These are phyloP conservation scores for Flaveria sonorensis DNA, from an alignment of 129 eudicot genomes.

Conservation along the genomic window DNA sequence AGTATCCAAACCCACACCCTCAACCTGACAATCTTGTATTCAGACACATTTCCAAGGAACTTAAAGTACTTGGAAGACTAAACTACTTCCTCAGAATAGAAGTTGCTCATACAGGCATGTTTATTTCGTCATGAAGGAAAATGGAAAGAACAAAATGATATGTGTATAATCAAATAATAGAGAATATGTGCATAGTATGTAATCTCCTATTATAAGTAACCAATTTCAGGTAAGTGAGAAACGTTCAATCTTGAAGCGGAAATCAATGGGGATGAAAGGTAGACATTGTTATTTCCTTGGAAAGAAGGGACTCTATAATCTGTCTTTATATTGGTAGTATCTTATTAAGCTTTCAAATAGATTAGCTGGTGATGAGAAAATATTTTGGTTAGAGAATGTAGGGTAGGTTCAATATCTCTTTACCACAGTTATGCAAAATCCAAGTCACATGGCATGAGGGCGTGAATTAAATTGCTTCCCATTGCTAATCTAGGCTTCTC, in stretches of 20 bases:
- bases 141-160: not conserved
- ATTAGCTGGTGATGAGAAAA: not conserved
- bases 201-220: not conserved
- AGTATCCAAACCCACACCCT: not conserved
- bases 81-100: not conserved
- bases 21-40: not conserved
- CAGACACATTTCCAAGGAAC: not conserved
- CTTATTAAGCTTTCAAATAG: not conserved
- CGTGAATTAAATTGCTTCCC: not conserved
- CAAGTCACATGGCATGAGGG: not conserved
- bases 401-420: not conserved
- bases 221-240: not conserved
- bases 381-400: not conserved
- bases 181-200: not conserved
- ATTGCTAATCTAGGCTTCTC: not conserved
- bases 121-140: conserved; percentile 1
- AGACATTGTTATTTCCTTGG: too few species aligned
- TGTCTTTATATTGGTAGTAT: not conserved
- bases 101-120: not conserved
- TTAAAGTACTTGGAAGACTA: not conserved
- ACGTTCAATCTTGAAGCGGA: not conserved
- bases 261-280: not conserved
- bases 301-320: not conserved
- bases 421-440: not conserved
- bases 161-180: not conserved